These are phyloP conservation scores for Zostera marina DNA, from an alignment of 116 monocot genomes.

Conservation along the genomic window DNA sequence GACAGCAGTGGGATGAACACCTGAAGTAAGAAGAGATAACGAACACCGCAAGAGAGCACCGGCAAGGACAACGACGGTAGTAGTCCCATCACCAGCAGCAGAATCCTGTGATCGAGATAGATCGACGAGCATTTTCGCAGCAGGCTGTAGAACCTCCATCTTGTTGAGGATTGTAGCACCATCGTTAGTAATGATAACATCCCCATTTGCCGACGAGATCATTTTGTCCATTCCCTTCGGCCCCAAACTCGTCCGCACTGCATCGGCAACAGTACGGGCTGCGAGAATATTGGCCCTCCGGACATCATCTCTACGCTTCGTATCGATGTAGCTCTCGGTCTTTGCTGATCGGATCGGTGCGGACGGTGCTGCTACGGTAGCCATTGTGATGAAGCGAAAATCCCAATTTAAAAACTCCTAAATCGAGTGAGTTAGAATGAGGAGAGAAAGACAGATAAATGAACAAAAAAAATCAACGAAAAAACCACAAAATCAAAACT, in stretches of 20 bases:
- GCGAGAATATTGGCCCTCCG: slow-evolving; percentile 50
- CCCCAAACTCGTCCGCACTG: slow-evolving; percentile 70
- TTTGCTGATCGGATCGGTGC: slow-evolving; percentile 6
- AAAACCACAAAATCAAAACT: too few species aligned
- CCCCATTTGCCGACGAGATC: slow-evolving; percentile 47
- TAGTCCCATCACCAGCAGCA: slow-evolving; percentile 87
- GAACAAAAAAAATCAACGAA: too few species aligned
- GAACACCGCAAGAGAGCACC: slow-evolving; percentile 50
- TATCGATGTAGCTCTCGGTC: slow-evolving; percentile 68
- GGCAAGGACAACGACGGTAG: slow-evolving; percentile 77
- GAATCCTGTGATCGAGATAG: slow-evolving; percentile 62
- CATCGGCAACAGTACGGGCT: slow-evolving; percentile 47
- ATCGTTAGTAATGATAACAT: slow-evolving; percentile 86
- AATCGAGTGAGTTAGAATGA: too few species aligned
- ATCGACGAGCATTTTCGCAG: slow-evolving; percentile 88
- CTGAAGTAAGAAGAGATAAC: slow-evolving; percentile 40
- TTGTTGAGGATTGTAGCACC: slow-evolving; percentile 81
- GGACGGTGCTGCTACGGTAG: slow-evolving; percentile 3
- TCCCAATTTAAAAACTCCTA: slow-evolving; percentile 9
- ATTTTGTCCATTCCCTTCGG: slow-evolving; percentile 87
- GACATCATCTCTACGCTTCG: slow-evolving; percentile 55
- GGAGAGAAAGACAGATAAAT: too few species aligned
- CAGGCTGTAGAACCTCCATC: slow-evolving; percentile 84
- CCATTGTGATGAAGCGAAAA: slow-evolving; percentile 5
- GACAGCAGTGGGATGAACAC: slow-evolving; percentile 61